Base-by-base conservation (phyloP, 352 stramenopile genomes). In the Phytophthora chlamydospora region DNA sequence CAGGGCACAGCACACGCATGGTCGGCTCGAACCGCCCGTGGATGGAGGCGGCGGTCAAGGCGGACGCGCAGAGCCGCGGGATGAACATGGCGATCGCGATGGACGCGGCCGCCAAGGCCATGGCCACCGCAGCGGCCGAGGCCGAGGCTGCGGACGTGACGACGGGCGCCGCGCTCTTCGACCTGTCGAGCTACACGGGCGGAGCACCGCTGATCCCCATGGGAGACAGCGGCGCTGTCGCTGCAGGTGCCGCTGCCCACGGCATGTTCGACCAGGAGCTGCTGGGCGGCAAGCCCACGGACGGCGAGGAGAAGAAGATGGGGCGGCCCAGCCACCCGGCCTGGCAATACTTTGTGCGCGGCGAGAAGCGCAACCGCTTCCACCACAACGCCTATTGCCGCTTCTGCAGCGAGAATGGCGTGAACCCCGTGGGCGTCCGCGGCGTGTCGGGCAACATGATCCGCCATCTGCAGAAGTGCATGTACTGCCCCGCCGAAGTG, bases 371-470 rank as follows among this genome's bases (percentile, higher is more conserved):
- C 31, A 95, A 95, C 58, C 76, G 80, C 35, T 95, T 93, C 66
- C 85, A 93, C 59, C 75, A 93, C 60, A 82, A 91, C 41, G 85
- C 85, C 11, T 92, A 82, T 67, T 95, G 83, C 57, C 68, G 70
- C 42, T 87, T 89, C 38, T 95, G 83, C 56, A 58, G 73, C 7
- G 80, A 81, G 11, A 76, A 91, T 38, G 81, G 81, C 33, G 71
- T 62, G 5, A 65, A 83, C 32, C 62, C 82, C 7, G 44, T 72
- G 39, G 66, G 74, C 4, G 61, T 93, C 5, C 76, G 83, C 17
- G 83, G 85, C 33, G 85, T 93, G 29, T 92, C 82, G 31, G 81
- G 78, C 17, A 91, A 95, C 43, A 95, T 93, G 85, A 93, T 95
- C 47, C 76, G 82, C 13, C 85, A 95, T 54, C 57, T 93, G 58